Base-by-base conservation (phyloP, 176 grass and related monocot species). In the bread wheat (Triticum aestivum) region DNA sequence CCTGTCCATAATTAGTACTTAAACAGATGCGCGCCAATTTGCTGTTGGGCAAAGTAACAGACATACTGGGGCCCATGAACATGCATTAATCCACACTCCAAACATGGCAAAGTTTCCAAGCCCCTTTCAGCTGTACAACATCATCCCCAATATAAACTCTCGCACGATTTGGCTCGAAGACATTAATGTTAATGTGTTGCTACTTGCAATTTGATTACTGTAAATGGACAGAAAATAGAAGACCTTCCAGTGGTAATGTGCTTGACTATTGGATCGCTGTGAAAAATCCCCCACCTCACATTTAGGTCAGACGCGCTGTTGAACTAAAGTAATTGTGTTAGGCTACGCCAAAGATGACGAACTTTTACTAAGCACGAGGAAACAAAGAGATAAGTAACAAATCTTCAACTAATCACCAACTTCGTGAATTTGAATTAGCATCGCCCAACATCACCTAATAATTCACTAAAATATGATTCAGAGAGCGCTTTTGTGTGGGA, bases 71-170 rank as follows among this genome's bases (percentile, higher is more conserved):
- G 58, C 15, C 39, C 23, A 71, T 27, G 15, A 24, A 69, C 65
- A 77, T 9, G 39, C 65, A 63, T 39, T 41, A 23, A 52, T 86
- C 39, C 69, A 44, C 15, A 30, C 29, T 54, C 84, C 88, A 82
- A 77, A 82, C 29, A 82, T 69, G 49, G 79, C 17, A 86, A 24
- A 77, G 39, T 12, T 86, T 47, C 47, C 33, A 49, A 39, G 11
- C 4, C 34, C 21, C 70, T 63, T 82, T 78, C 62, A 82, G 61
- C 14, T 82, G 42, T 62, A 82, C 26, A 62, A 62, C 37, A 38
- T 63, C 56, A 63, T 41, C 13, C 33, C 21, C 34, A 63, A 30
- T 17, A 30, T 14, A 73, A 87, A 41, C 7, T 9, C 1, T 20
- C 9, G 15, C 1, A 8, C 7, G 24, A 75, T 30, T 73, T 26